Conservation (phyloP, 371 early-diverging fungal species). For the Enterocytospora artemiae region DNA sequence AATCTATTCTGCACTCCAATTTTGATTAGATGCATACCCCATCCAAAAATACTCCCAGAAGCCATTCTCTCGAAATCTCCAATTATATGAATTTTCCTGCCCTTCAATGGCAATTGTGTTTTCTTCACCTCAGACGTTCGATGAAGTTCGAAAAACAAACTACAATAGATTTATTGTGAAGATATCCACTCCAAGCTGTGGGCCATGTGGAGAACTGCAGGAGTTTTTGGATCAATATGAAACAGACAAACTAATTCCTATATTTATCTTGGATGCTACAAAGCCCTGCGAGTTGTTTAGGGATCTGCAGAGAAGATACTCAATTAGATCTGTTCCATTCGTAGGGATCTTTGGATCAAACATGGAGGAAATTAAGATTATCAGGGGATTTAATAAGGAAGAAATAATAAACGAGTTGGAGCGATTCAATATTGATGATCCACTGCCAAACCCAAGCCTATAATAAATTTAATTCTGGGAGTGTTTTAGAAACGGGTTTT, state of each 20-base stretch:
- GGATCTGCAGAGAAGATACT: background rate
- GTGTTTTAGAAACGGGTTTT: too few species aligned
- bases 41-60: background rate
- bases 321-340: constrained; percentile 17
- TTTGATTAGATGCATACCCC: too few species aligned
- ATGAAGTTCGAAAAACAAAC: background rate
- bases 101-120: background rate
- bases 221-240: constrained; percentile 10
- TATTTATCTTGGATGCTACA: constrained; percentile 5
- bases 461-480: too few species aligned
- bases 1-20: background rate
- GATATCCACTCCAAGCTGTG: constrained; percentile 6
- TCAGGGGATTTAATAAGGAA: background rate
- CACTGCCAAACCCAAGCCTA: too few species aligned
- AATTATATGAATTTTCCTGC: background rate
- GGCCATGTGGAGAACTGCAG: constrained; percentile 10
- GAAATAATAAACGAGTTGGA: background rate
- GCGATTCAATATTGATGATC: too few species aligned
- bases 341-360: constrained; percentile 1
- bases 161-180: background rate
- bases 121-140: background rate
- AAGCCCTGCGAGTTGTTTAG: background rate
- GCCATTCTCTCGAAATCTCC: background rate
- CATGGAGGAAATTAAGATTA: constrained; percentile 4
- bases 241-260: constrained; percentile 12